A percentile compares a stretch with the other conserved stretches of the same genome.
Evolutionary conservation across 2,329 filamentous ascomycete species (phyloP).

Genomic region (Mariannaea sp.): DNA sequence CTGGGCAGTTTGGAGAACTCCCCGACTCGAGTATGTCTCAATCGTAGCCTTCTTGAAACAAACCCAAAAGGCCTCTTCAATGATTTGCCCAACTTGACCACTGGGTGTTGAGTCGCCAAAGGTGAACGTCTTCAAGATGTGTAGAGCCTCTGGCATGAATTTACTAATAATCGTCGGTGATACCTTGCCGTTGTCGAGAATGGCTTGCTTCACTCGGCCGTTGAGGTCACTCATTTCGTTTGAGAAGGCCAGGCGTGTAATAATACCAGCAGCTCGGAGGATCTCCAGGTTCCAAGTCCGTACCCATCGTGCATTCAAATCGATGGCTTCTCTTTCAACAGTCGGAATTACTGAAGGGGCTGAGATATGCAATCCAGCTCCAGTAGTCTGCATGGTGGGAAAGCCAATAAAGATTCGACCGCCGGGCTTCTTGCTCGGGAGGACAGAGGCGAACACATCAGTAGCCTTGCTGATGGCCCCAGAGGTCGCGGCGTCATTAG

Average conservation of each 20-base stretch:
- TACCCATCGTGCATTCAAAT: slow-evolving; percentile 93
- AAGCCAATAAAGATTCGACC: slow-evolving; percentile 97
- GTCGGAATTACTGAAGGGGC: slow-evolving; percentile 96
- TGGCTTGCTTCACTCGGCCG: slow-evolving; percentile 57
- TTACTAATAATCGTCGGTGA: slow-evolving; percentile 66
- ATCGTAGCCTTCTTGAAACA: slow-evolving; percentile 82
- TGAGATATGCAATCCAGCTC: slow-evolving; percentile 90
- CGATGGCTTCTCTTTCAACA: slow-evolving; percentile 94
- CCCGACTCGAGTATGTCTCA: slow-evolving; percentile 85
- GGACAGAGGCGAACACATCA: slow-evolving; percentile 87
- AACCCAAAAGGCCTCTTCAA: slow-evolving; percentile 96
- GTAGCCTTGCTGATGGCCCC: slow-evolving; percentile 59
- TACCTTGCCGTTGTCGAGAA: slow-evolving; percentile 55
- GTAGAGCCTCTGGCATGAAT: slow-evolving; percentile 77
- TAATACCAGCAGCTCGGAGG: slow-evolving; percentile 86
- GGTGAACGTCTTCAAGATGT: slow-evolving; percentile 85
- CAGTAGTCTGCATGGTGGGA: slow-evolving; percentile 95
- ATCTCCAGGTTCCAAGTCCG: slow-evolving; percentile 96
- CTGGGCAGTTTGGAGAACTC: slow-evolving; percentile 81
- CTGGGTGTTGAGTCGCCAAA: slow-evolving; percentile 91
- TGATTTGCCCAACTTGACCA: slow-evolving; percentile 77
- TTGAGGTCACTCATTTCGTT: slow-evolving; percentile 84
- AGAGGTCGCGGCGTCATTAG: slow-evolving; percentile 55
- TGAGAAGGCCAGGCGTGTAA: slow-evolving; percentile 84
- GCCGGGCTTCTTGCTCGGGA: slow-evolving; percentile 79